These are phyloP conservation scores for Spergularia bocconei DNA, from an alignment of 148 eudicot species.

Conservation along the genomic window DNA sequence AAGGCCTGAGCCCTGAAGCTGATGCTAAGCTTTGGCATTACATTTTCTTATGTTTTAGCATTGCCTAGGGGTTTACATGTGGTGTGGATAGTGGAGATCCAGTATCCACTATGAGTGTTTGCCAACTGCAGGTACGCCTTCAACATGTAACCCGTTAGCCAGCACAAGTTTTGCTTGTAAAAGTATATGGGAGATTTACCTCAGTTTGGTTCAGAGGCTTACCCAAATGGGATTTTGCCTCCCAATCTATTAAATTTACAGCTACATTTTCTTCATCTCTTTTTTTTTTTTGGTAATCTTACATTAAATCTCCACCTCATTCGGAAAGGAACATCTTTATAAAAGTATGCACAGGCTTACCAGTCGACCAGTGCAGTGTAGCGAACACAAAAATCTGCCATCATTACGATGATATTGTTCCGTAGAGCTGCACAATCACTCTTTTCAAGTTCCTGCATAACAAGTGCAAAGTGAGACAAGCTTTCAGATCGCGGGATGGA, in stretches of 20 bases:
- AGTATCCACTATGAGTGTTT: no score
- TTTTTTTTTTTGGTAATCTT: not conserved
- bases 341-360: constrained; percentile 35
- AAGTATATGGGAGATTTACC: no score
- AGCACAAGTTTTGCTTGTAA: not conserved
- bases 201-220: not conserved
- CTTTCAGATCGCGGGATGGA: constrained; percentile 3
- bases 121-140: not conserved
- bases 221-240: constrained; percentile 1
- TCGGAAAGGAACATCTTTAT: not conserved
- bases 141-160: not conserved
- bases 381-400: constrained; percentile 96
- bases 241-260: not conserved
- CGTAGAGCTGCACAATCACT: constrained; percentile 83
- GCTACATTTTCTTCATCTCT: not conserved
- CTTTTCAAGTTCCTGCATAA: constrained; percentile 88
- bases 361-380: constrained; percentile 96
- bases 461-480: constrained; percentile 15
- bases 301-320: not conserved
- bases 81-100: no score
- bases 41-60: no score
- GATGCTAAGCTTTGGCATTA: not conserved
- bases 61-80: no score
- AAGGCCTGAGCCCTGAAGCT: not conserved
- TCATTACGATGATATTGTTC: constrained; percentile 77